Conservation (phyloP, 345 rosid genomes). For the Citrus hindsii region DNA sequence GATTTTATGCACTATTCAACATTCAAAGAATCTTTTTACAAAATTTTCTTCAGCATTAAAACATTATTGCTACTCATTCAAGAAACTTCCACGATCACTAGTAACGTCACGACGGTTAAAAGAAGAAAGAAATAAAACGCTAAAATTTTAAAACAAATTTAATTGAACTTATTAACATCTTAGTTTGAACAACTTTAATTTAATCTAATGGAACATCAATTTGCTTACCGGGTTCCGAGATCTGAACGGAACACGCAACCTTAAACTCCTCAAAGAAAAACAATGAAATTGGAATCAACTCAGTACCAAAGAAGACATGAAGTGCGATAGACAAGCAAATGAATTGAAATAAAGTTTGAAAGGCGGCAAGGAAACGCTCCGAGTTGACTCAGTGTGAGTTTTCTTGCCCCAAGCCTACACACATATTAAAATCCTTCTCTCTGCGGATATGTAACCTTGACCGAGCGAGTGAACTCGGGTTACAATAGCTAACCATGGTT, state of each 20-base stretch:
- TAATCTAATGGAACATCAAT: background rate
- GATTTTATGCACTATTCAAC: background rate
- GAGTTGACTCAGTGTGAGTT: constrained; percentile 25
- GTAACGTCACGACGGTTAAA: background rate
- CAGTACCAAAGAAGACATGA: background rate
- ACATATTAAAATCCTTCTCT: background rate
- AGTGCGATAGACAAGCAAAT: background rate
- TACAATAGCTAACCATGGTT: constrained; percentile 33
- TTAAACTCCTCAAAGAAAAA: background rate
- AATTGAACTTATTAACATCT: background rate
- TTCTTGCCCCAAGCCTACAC: background rate
- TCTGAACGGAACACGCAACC: constrained; percentile 22
- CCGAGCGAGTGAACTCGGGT: constrained; percentile 19
- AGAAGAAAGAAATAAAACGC: background rate
- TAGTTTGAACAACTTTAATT: background rate
- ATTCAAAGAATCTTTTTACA: constrained; percentile 5
- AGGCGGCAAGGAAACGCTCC: constrained; percentile 11
- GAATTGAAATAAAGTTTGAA: background rate
- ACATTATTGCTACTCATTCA: constrained; percentile 15
- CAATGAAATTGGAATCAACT: background rate
- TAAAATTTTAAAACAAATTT: background rate
- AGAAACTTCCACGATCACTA: constrained; percentile 4
- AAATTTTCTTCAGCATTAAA: constrained; percentile 14
- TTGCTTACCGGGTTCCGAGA: constrained; percentile 38
- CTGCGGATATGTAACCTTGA: constrained; percentile 14